A percentile compares a stretch with the other conserved stretches of the same genome.
These are phyloP conservation scores for Cladosporium velox DNA, from an alignment of 2,329 filamentous ascomycete species.

Conservation along the genomic window DNA sequence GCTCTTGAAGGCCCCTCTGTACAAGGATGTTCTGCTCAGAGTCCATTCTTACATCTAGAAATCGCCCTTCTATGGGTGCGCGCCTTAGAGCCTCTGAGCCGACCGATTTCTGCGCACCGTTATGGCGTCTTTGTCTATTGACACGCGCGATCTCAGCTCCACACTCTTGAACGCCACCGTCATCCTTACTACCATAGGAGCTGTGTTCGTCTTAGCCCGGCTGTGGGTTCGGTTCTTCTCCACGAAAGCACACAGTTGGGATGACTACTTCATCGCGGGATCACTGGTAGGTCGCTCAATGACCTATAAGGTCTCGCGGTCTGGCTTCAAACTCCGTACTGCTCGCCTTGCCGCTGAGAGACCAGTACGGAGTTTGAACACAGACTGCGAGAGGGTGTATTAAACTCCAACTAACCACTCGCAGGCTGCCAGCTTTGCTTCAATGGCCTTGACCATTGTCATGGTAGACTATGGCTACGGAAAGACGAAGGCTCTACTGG, in stretches of 20 bases:
- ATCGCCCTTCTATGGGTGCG: neutral
- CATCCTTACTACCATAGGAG: neutral
- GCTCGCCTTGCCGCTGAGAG: too few species aligned
- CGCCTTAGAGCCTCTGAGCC: neutral
- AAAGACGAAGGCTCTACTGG: neutral
- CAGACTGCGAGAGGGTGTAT: too few species aligned
- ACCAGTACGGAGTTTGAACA: too few species aligned
- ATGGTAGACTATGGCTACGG: conserved; percentile 3
- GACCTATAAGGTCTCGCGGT: too few species aligned
- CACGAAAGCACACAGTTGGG: conserved; percentile 10
- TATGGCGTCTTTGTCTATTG: neutral
- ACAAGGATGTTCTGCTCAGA: neutral
- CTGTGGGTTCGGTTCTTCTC: conserved; percentile 1
- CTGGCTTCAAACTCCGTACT: too few species aligned
- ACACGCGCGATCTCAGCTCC: neutral
- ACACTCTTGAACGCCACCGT: neutral
- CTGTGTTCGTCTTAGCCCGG: conserved; percentile 5
- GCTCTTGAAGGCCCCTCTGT: neutral
- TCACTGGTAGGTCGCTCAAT: neutral
- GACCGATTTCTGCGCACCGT: neutral
- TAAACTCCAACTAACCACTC: neutral
- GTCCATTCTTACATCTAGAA: neutral
- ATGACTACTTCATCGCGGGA: conserved; percentile 5
- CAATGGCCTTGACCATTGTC: conserved; percentile 2
- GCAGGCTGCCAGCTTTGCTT: conserved; percentile 1